Base-by-base conservation (phyloP, 345 rosid genomes). In the Combretum micranthum region DNA sequence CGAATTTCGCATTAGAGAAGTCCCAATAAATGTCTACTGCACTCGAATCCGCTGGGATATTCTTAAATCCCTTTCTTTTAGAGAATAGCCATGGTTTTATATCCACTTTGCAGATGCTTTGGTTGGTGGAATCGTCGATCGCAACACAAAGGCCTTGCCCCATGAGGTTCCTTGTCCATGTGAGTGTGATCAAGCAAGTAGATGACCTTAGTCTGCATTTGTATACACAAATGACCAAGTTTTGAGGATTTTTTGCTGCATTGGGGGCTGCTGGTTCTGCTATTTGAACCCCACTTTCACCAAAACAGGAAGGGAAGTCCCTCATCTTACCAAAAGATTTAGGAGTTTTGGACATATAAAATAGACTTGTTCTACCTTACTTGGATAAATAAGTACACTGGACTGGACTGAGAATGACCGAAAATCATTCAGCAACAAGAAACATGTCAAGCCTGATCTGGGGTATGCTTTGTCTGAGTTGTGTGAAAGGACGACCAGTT, bases 291-390 rank as follows among this genome's bases (percentile, higher is more conserved):
- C 96, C 98, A 68, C 80, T 91, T 74, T 91, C 98, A 60, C 96
- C 95, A 50, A 88, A 91, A 75, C 96, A 91, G 71, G 98, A 91
- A 70, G 95, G 95, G 69, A 91, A 91, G 71, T 91, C 98, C 81
- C 77, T 88, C 96, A 91, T 87, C 10, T 5, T 32, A 7, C 39
- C 39, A 32, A 32, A n/a, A n/a, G n/a, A n/a, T n/a, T n/a, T 32
- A 7, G 5, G 39, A 32, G 39, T 0, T 5, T 5, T 32, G 39
- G 6, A 32, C 9, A 32, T 32, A 32, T 4, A 32, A 32, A 32
- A 32, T 5, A 32, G 39, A 32, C 39, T 32, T 32, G 39, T 7
- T 4, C 39, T 32, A 32, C 39, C 39, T 32, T 32, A 32, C 9
- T 32, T 32, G 39, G 39, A 32, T 32, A 11, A 32, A 32, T 3